These are phyloP conservation scores for Diaporthe sp. DNA, from an alignment of 2,329 filamentous ascomycete genomes.

Conservation along the genomic window DNA sequence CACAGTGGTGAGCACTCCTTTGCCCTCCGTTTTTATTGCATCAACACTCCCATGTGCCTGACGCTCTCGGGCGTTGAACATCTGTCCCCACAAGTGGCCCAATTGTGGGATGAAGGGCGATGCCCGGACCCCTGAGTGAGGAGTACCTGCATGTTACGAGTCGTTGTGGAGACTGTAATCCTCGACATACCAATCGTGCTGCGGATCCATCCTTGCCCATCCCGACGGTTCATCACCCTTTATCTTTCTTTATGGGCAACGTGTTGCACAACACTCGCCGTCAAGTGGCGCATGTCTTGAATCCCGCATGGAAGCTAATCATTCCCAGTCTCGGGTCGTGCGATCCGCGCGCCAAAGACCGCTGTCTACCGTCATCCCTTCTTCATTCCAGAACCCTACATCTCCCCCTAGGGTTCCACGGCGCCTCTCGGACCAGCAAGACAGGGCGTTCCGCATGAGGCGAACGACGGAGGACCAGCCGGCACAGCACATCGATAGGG, in stretches of 20 bases:
- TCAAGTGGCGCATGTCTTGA: conserved; percentile 41
- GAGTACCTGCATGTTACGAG: conserved; percentile 38
- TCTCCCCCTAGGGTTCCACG: conserved; percentile 66
- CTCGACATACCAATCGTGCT: conserved; percentile 36
- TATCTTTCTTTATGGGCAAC: conserved; percentile 24
- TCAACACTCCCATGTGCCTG: neutral
- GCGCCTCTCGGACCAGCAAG: conserved; percentile 70
- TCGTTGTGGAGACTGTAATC: conserved; percentile 37
- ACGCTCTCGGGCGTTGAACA: neutral
- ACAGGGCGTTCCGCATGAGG: conserved; percentile 57
- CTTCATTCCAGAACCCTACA: conserved; percentile 55
- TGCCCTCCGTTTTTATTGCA: conserved; percentile 15
- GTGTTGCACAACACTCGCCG: conserved; percentile 21
- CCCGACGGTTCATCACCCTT: conserved; percentile 33
- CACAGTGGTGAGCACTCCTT: conserved; percentile 36
- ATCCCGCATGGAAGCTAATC: conserved; percentile 44
- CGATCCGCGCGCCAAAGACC: conserved; percentile 65
- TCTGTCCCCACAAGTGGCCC: conserved; percentile 31
- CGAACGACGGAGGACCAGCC: conserved; percentile 57
- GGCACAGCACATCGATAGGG: conserved; percentile 55
- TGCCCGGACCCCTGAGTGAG: conserved; percentile 37
- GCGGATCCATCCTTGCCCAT: conserved; percentile 34
- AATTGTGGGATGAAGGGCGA: conserved; percentile 38
- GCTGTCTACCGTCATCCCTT: conserved; percentile 64
- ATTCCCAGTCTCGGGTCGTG: conserved; percentile 61